Conservation (phyloP, 306 rosid genomes). For the Vicia villosa region DNA sequence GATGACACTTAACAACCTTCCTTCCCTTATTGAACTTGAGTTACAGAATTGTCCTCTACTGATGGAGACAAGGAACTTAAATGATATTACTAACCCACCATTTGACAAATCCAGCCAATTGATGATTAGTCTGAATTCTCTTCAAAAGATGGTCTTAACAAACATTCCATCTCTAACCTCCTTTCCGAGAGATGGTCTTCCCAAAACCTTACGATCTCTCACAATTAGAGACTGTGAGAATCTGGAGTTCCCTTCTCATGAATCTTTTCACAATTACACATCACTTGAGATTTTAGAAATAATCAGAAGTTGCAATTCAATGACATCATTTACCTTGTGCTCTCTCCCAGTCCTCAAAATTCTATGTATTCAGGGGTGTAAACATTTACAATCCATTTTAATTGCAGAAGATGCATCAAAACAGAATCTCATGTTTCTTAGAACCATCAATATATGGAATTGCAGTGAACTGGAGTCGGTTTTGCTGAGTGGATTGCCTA, state of each 20-base stretch:
- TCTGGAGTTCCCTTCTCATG: too few relatives aligned
- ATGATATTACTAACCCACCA: too few relatives aligned
- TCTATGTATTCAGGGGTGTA: not conserved
- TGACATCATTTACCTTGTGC: constrained; percentile 8
- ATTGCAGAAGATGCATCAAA: not conserved
- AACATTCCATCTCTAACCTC: not conserved
- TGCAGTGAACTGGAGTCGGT: constrained; percentile 8
- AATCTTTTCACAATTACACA: too few relatives aligned
- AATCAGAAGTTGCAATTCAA: not conserved
- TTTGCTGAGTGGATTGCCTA: not conserved
- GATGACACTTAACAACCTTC: too few relatives aligned
- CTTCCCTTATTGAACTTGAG: too few relatives aligned
- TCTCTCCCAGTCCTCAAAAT: not conserved
- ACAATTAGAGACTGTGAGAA: too few relatives aligned
- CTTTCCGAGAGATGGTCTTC: constrained; percentile 6
- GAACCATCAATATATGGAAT: fast-evolving
- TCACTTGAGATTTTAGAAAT: too few relatives aligned
- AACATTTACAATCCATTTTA: not conserved
- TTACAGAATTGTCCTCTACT: too few relatives aligned
- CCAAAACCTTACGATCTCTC: not conserved
- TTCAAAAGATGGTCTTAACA: not conserved
- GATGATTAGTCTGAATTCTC: not conserved
- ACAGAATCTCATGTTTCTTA: not conserved
- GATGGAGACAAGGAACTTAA: too few relatives aligned
- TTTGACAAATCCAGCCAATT: too few relatives aligned